Conservation (phyloP, 768 basidiomycete species). For the Tylopilus sp. region DNA sequence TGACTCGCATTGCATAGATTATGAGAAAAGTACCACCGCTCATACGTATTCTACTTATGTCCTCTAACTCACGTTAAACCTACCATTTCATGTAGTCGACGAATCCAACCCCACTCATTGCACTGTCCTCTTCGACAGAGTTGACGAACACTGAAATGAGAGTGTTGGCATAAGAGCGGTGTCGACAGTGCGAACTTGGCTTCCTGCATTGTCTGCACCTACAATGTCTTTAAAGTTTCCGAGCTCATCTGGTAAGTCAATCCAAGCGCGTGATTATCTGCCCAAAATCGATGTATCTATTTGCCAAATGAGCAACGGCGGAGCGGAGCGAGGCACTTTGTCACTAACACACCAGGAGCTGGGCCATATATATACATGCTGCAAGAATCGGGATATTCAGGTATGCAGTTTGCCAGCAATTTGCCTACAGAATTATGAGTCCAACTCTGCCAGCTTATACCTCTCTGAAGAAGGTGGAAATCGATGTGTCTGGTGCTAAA, state of each 20-base stretch:
- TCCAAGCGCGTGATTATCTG: no score
- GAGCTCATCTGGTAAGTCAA: no score
- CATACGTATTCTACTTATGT: slow-evolving; percentile 23
- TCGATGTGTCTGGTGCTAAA: slow-evolving; percentile 17
- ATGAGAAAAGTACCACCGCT: slow-evolving; percentile 27
- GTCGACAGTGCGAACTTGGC: no score
- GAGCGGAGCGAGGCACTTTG: no score
- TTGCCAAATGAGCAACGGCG: no score
- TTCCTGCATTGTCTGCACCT: no score
- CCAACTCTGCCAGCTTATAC: slow-evolving; percentile 19
- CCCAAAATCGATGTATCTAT: no score
- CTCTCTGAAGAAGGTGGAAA: slow-evolving; percentile 20
- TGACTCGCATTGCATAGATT: slow-evolving; percentile 26
- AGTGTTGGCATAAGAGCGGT: no score
- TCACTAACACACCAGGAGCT: no score
- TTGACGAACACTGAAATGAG: neutral
- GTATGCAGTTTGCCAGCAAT: neutral
- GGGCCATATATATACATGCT: no score
- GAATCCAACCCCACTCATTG: slow-evolving; percentile 29
- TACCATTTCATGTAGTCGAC: slow-evolving; percentile 14
- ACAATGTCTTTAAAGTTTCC: no score
- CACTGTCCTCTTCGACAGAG: neutral
- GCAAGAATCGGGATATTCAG: neutral
- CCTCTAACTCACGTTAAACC: slow-evolving; percentile 16
- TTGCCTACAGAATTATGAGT: slow-evolving; percentile 1